Conservation (phyloP, 495 filamentous ascomycete genomes). For the Xylaria nigripes region DNA sequence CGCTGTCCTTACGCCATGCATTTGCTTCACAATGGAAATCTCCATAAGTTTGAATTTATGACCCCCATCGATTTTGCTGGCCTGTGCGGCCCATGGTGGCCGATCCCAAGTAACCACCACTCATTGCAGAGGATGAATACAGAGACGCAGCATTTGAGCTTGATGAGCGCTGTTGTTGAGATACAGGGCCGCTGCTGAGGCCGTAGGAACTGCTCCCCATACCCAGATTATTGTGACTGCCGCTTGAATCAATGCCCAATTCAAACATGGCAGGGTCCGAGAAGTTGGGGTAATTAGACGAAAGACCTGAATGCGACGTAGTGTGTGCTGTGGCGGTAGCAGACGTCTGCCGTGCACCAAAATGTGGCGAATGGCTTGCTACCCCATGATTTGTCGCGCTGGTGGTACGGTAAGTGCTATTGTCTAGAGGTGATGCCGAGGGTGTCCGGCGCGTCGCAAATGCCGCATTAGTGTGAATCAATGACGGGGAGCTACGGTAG, state of each 20-base stretch:
- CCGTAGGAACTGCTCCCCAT: constrained; percentile 20
- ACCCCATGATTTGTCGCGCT: constrained; percentile 24
- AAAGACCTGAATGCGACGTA: constrained; percentile 21
- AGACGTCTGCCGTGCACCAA: constrained; percentile 23
- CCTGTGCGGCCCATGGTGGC: constrained; percentile 20
- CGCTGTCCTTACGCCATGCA: constrained; percentile 12
- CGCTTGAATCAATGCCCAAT: constrained; percentile 30
- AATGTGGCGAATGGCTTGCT: constrained; percentile 32
- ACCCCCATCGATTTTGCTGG: constrained; percentile 23
- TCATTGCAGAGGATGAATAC: constrained; percentile 25
- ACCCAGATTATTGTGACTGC: constrained; percentile 21
- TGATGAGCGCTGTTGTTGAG: constrained; percentile 24
- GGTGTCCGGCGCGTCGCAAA: constrained; percentile 33
- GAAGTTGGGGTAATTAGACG: constrained; percentile 17
- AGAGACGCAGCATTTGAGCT: constrained; percentile 18
- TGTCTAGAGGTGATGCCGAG: constrained; percentile 29
- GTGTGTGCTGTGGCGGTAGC: constrained; percentile 18
- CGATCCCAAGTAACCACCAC: constrained; percentile 19
- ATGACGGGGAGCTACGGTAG: constrained; percentile 32
- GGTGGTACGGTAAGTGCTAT: constrained; percentile 25
- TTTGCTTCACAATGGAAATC: constrained; percentile 1
- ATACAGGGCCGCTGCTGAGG: constrained; percentile 20
- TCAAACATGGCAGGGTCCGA: constrained; percentile 34
- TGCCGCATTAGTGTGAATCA: constrained; percentile 25
- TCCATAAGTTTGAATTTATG: constrained; percentile 8